phyloP scores from a whole-genome alignment of 2,329 filamentous ascomycete genomes.

The Phialemonium atrogriseum region DNA sequence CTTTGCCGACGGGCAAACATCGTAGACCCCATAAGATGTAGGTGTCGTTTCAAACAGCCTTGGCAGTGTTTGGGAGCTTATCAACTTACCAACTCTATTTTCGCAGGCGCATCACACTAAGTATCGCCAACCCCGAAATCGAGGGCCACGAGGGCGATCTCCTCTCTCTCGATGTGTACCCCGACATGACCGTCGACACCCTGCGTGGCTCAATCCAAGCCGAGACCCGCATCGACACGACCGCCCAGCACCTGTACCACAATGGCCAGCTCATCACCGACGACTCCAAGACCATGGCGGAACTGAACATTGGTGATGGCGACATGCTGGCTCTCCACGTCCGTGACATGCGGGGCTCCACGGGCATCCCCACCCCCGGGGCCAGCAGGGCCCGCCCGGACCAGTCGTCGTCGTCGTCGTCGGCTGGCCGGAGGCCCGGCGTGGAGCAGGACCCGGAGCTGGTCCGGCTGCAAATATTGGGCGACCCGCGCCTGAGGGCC shows the following conservation, averaged over 20 bases:
- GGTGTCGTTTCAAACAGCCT: too few relatives aligned
- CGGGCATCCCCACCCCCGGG: conserved; percentile 25
- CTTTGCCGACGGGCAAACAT: too few relatives aligned
- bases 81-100: too few relatives aligned
- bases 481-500: conserved; percentile 63
- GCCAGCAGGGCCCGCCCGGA: conserved; percentile 5
- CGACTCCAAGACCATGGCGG: conserved; percentile 71
- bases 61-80: too few relatives aligned
- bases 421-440: conserved; percentile 23
- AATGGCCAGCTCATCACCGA: conserved; percentile 76
- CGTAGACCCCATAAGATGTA: too few relatives aligned
- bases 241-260: conserved; percentile 78
- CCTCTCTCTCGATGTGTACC: conserved; percentile 72
- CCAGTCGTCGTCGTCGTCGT: background rate
- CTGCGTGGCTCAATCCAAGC: conserved; percentile 83
- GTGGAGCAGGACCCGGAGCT: conserved; percentile 64
- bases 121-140: conserved; percentile 67
- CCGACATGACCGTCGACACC: conserved; percentile 74
- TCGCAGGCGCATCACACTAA: conserved; percentile 77
- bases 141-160: conserved; percentile 59
- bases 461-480: conserved; percentile 73
- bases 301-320: conserved; percentile 73
- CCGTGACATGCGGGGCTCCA: conserved; percentile 45
- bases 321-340: conserved; percentile 91
- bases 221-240: conserved; percentile 66